Conservation (phyloP, 306 rosid genomes). For the Astragalus membranaceus region DNA sequence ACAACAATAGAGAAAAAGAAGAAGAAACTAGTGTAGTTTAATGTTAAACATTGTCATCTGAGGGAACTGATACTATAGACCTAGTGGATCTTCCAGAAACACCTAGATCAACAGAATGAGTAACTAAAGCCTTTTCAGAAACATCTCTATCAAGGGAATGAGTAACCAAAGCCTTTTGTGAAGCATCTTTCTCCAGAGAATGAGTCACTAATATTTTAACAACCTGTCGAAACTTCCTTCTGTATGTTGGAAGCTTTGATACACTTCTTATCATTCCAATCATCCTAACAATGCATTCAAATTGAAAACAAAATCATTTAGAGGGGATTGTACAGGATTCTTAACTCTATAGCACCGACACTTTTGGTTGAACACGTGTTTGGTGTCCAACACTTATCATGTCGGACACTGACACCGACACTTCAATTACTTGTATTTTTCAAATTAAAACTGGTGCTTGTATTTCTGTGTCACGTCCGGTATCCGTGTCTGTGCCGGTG, state of each 20-base stretch:
- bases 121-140: conserved; percentile 40
- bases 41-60: conserved; percentile 45
- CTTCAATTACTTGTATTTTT: too few relatives aligned
- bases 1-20: neutral
- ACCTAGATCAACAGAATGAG: conserved; percentile 26
- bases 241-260: conserved; percentile 68
- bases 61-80: conserved; percentile 33
- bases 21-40: neutral
- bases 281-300: conserved; percentile 48
- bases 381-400: too few relatives aligned
- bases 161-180: conserved; percentile 33
- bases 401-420: too few relatives aligned
- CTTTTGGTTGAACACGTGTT: too few relatives aligned
- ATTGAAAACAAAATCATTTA: too few relatives aligned
- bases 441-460: too few relatives aligned
- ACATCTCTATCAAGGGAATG: conserved; percentile 20
- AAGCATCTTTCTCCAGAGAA: conserved; percentile 22
- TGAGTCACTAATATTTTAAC: conserved; percentile 49
- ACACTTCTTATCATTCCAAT: conserved; percentile 61
- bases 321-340: too few relatives aligned
- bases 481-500: too few relatives aligned
- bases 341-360: too few relatives aligned
- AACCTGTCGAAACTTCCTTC: conserved; percentile 57
- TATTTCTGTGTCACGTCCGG: too few relatives aligned
- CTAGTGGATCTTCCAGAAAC: conserved; percentile 23